Evolutionary conservation across 1,284 basidiomycete genomes (phyloP).

Genomic region (Tilletia indica): DNA sequence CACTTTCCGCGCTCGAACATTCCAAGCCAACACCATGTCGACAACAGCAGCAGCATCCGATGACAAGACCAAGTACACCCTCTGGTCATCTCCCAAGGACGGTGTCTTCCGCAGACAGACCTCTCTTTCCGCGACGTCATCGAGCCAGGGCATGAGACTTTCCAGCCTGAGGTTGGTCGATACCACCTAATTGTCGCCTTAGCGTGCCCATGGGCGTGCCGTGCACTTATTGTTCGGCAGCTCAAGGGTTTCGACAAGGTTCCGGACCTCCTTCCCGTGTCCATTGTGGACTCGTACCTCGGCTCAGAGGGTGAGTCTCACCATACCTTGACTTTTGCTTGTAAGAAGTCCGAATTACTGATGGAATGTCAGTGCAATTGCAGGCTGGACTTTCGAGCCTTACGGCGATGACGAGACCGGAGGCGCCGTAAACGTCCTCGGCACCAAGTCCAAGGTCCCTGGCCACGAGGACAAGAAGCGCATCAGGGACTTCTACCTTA

Average conservation of each 20-base stretch:
- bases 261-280: slow-evolving; percentile 64
- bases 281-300: slow-evolving; percentile 77
- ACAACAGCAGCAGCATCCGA: not conserved
- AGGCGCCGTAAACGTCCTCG: not conserved
- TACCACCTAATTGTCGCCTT: slow-evolving; percentile 49
- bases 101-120: slow-evolving; percentile 78
- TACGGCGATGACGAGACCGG: slow-evolving; percentile 33
- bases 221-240: slow-evolving; percentile 81
- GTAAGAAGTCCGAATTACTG: not conserved
- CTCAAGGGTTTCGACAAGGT: slow-evolving; percentile 86
- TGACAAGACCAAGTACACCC: slow-evolving; percentile 57
- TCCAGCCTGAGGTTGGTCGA: slow-evolving; percentile 76
- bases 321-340: not conserved
- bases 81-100: slow-evolving; percentile 66
- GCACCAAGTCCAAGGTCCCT: not conserved
- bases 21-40: slow-evolving; percentile 1
- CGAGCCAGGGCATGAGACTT: slow-evolving; percentile 65
- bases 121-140: slow-evolving; percentile 73
- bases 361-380: not conserved
- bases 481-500: slow-evolving; percentile 81
- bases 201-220: slow-evolving; percentile 79
- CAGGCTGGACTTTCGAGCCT: slow-evolving; percentile 81
- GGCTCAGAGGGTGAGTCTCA: slow-evolving; percentile 59
- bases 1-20: not conserved
- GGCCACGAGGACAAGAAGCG: slow-evolving; percentile 62